phyloP scores from a whole-genome alignment of 495 filamentous ascomycete species.

The Podospora pseudoanserina region DNA sequence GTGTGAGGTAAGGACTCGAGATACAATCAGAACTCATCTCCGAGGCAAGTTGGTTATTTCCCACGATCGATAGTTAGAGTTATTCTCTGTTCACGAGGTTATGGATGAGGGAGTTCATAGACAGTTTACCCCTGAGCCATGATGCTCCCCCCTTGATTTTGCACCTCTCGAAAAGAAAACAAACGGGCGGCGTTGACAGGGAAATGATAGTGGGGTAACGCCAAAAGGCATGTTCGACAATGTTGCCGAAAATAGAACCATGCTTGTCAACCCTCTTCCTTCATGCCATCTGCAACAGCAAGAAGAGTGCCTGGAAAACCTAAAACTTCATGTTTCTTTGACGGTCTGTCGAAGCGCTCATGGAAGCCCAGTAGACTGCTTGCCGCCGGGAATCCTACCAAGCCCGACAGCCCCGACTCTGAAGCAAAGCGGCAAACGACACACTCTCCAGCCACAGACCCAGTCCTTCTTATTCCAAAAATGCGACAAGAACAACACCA shows the following conservation, averaged over 20 bases:
- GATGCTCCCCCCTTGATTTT: background rate
- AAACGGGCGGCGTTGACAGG: background rate
- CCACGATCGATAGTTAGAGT: background rate
- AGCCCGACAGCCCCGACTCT: background rate
- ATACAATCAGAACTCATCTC: no score
- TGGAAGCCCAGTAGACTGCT: background rate
- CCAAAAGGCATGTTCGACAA: background rate
- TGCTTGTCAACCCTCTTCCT: background rate
- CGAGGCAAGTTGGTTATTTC: background rate
- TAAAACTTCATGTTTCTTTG: background rate
- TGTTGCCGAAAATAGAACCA: background rate
- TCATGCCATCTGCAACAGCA: background rate
- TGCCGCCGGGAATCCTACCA: background rate
- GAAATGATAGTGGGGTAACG: background rate
- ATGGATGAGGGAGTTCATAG: no score
- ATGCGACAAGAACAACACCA: background rate
- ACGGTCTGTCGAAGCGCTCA: background rate
- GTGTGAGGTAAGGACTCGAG: no score
- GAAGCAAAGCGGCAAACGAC: background rate
- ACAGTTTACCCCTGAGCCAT: background rate
- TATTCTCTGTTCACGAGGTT: background rate
- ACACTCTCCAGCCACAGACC: background rate
- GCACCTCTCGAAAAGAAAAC: background rate
- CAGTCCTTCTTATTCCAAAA: background rate
- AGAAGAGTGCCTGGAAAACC: background rate